A percentile compares a stretch with the other conserved stretches of the same genome.
Evolutionary conservation across 352 stramenopile genomes (phyloP).

Genomic region (Pythium phragmitis): DNA sequence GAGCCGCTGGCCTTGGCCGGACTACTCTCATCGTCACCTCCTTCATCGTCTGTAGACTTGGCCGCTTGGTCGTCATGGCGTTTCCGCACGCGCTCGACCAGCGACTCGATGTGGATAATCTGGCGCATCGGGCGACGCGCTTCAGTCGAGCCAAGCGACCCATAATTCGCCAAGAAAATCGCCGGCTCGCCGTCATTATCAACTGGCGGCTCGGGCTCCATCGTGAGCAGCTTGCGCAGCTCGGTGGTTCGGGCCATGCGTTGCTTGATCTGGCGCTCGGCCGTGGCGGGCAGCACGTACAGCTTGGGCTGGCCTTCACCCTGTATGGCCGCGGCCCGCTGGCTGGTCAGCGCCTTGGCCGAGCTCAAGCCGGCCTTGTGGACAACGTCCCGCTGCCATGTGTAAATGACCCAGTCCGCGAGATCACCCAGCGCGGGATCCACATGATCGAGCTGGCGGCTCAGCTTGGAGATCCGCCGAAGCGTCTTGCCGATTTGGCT

Average conservation of each 20-base stretch:
- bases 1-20: constrained; percentile 2
- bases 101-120: constrained; percentile 53
- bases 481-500: constrained; percentile 63
- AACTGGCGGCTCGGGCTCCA: constrained; percentile 14
- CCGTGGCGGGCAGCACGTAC: constrained; percentile 29
- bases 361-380: constrained; percentile 41
- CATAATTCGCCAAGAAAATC: constrained; percentile 56
- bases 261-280: constrained; percentile 21
- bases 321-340: constrained; percentile 42
- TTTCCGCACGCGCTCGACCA: constrained; percentile 48
- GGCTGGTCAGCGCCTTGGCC: constrained; percentile 38
- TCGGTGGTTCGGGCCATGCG: constrained; percentile 24
- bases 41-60: constrained; percentile 24
- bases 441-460: constrained; percentile 37
- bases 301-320: constrained; percentile 31
- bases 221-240: constrained; percentile 21
- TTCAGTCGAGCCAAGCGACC: constrained; percentile 63
- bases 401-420: constrained; percentile 60
- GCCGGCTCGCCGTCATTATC: constrained; percentile 32
- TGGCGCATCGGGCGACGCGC: constrained; percentile 48
- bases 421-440: constrained; percentile 47
- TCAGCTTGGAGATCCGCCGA: constrained; percentile 42
- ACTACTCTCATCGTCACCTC: background rate
- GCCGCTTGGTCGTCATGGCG: constrained; percentile 28
- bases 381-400: constrained; percentile 51